phyloP scores from a whole-genome alignment of 2,329 filamentous ascomycete species.

The Exophiala sideris region DNA sequence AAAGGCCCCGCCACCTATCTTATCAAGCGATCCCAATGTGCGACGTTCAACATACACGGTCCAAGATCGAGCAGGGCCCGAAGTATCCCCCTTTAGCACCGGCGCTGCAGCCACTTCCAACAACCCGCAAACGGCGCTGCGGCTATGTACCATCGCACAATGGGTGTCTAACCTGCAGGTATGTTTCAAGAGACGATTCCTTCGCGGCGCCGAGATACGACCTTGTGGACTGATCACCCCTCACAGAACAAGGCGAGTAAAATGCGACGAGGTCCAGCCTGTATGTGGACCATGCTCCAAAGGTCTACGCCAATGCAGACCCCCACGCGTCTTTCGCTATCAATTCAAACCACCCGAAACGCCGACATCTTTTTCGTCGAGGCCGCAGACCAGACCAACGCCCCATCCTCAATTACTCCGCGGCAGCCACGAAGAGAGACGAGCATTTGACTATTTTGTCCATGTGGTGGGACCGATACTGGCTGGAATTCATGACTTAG shows the following conservation, averaged over 20 bases:
- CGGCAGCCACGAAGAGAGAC: neutral
- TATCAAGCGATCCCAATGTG: too few relatives aligned
- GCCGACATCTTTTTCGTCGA: neutral
- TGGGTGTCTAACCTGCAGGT: too few relatives aligned
- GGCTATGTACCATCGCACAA: too few relatives aligned
- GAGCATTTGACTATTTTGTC: neutral
- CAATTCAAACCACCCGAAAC: neutral
- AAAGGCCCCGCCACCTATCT: too few relatives aligned
- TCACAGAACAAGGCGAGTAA: conserved; percentile 1
- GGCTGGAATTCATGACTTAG: neutral
- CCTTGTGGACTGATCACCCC: too few relatives aligned
- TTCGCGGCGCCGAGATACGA: too few relatives aligned
- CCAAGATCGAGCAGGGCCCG: too few relatives aligned
- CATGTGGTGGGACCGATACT: neutral
- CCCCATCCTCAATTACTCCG: neutral
- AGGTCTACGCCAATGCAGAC: neutral
- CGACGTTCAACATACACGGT: too few relatives aligned
- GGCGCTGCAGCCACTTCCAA: too few relatives aligned
- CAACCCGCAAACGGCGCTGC: too few relatives aligned
- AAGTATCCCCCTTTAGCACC: too few relatives aligned
- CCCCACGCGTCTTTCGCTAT: neutral
- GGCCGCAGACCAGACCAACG: neutral
- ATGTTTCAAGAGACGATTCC: too few relatives aligned
- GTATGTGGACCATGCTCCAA: conserved; percentile 19
- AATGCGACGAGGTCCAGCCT: conserved; percentile 29